Conservation (phyloP, 2,329 filamentous ascomycete genomes). For the Rhinocladiella similis region DNA sequence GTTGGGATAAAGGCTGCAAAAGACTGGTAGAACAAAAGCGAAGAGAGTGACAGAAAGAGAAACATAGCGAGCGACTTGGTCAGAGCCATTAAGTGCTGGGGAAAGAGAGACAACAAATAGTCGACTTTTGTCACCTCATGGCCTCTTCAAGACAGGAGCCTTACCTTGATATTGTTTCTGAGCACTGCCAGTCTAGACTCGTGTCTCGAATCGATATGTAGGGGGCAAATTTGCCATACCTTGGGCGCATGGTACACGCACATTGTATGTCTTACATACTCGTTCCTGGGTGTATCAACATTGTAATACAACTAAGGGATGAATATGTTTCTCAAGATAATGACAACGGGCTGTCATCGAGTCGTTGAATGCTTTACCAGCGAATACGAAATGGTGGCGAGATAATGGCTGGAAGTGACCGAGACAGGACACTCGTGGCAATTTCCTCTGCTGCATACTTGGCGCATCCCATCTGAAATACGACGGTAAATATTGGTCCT, state of each 20-base stretch:
- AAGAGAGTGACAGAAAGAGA: conserved; percentile 20
- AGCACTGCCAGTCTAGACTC: background rate
- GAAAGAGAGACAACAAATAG: background rate
- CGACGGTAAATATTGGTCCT: background rate
- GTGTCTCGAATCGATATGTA: background rate
- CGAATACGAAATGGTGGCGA: background rate
- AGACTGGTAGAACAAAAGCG: conserved; percentile 12
- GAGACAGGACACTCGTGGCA: conserved; percentile 13
- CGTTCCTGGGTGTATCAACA: background rate
- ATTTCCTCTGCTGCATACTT: conserved; percentile 6
- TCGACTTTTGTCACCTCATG: background rate
- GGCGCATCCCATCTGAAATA: conserved; percentile 5
- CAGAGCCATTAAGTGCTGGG: background rate
- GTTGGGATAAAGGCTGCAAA: conserved; percentile 18
- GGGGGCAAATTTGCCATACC: background rate
- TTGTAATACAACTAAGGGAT: conserved; percentile 8
- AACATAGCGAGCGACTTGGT: conserved; percentile 20
- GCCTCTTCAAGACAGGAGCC: no score
- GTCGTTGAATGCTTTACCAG: background rate
- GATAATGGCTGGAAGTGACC: background rate
- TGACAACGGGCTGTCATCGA: background rate
- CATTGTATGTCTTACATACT: conserved; percentile 15
- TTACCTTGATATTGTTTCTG: background rate
- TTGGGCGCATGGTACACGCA: conserved; percentile 11
- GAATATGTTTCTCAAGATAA: conserved; percentile 7